These are phyloP conservation scores for Vitis hybrid DNA, from an alignment of 177 flowering plant genomes.

Conservation along the genomic window DNA sequence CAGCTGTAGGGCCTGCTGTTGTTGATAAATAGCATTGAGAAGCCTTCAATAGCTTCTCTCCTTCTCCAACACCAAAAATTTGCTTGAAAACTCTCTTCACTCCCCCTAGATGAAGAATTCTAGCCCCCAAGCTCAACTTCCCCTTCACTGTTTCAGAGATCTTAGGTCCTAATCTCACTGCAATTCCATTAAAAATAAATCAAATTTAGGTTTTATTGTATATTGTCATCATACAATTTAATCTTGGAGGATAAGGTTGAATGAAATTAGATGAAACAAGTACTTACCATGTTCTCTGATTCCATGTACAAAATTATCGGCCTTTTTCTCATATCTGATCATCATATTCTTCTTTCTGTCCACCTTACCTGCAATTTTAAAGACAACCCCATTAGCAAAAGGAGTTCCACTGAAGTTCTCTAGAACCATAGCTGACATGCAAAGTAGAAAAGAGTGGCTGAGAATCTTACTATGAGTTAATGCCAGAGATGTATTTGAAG, in stretches of 20 bases:
- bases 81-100: slow-evolving; percentile 13
- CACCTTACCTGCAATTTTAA: no score
- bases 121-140: slow-evolving; percentile 25
- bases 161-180: slow-evolving; percentile 18
- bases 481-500: no score
- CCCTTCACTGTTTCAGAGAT: slow-evolving; percentile 22
- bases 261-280: slow-evolving; percentile 1
- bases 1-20: slow-evolving; percentile 27
- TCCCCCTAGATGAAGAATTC: slow-evolving; percentile 22
- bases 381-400: no score
- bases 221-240: not conserved
- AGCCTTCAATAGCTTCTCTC: slow-evolving; percentile 19
- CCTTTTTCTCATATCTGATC: no score
- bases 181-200: not conserved
- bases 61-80: slow-evolving; percentile 12
- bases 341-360: no score
- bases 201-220: not conserved
- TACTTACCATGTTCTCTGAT: no score
- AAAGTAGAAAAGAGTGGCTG: no score
- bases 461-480: no score
- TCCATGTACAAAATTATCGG: no score
- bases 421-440: no score
- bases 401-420: no score
- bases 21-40: slow-evolving; percentile 24
- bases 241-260: not conserved